Conservation (phyloP, 2,329 filamentous ascomycete species). For the Epichloe sp. region DNA sequence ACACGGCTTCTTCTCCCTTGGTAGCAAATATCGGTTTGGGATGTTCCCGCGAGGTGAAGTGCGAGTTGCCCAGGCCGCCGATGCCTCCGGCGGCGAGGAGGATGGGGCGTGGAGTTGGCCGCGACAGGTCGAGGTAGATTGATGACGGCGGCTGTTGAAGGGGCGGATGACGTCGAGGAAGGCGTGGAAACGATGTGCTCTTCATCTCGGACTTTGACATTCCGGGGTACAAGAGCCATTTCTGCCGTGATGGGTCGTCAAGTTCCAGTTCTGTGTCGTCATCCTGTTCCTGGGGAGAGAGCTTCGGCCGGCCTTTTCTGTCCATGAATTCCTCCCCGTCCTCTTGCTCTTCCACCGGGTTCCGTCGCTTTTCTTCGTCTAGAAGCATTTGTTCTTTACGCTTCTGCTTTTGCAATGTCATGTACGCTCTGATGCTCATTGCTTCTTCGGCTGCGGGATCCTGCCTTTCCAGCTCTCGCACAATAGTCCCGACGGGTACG, state of each 20-base stretch:
- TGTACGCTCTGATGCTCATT: conserved; percentile 20
- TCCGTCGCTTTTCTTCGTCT: conserved; percentile 19
- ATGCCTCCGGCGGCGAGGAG: conserved; percentile 78
- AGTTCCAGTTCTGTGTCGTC: conserved; percentile 27
- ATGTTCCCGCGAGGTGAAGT: conserved; percentile 69
- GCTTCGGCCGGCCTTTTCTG: conserved; percentile 4
- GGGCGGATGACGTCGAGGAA: conserved; percentile 37
- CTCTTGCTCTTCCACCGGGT: conserved; percentile 5
- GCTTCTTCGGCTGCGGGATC: conserved; percentile 64
- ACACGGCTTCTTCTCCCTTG: conserved; percentile 67
- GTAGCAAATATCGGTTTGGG: conserved; percentile 78
- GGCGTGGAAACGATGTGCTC: conserved; percentile 33
- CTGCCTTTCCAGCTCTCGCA: conserved; percentile 65
- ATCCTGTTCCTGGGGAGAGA: conserved; percentile 9
- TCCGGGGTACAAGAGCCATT: conserved; percentile 81
- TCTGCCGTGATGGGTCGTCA: conserved; percentile 43
- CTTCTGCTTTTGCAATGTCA: conserved; percentile 19
- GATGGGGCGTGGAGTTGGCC: conserved; percentile 70
- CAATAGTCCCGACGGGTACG: conserved; percentile 84
- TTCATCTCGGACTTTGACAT: conserved; percentile 56
- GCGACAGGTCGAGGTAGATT: conserved; percentile 58
- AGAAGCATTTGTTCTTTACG: conserved; percentile 19
- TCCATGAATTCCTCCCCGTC: conserved; percentile 3
- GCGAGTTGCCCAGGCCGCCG: conserved; percentile 84
- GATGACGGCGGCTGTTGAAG: conserved; percentile 60